Base-by-base conservation (phyloP, 2,329 filamentous ascomycete species). In the Aspergillus thermomutatus region DNA sequence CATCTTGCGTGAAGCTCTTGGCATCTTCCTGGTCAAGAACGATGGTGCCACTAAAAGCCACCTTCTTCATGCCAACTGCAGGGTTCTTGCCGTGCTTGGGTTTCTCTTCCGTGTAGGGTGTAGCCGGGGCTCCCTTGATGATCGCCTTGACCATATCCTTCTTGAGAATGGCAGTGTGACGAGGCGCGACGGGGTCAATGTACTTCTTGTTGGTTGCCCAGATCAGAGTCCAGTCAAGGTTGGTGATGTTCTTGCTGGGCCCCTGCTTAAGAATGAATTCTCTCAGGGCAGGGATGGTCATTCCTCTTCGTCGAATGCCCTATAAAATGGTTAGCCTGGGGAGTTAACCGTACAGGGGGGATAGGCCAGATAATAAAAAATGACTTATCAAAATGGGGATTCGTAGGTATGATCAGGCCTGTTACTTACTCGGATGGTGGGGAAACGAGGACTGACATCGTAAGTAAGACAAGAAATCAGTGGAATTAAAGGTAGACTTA, bases 31-130 rank as follows among this genome's bases (percentile, higher is more conserved):
- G 93, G 71, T 97, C 93, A 52, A 97, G 79, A 59, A 94, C 79
- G 63, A 97, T 80, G 60, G 87, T 83, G 56, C 83, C 83, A 70
- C 89, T 90, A 73, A 88, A 95, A 26, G 85, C 82, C 4, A 96
- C 90, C 77, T 91, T 90, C 83, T 97, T 97, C 66, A 80, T 87
- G 58, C 93, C 93, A 6, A 97, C 81, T 1, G 87, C 84, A 47
- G 87, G 82, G 79, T 97, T 96, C 83, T 97, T 97, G 69, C 85
- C 87, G 76, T 97, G 92, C 76, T 91, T 89, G 45, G 90, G 89
- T 75, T 90, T 92, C 61, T 95, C 86, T 70, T 91, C 87, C 21
- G 82, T 83, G 69, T 83, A 83, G 4, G 87, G 79, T 54, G 80
- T 79, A 25, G 83, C 80, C 1, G 85, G 87, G 3, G 84, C 82